Conservation (phyloP, 176 grass and related monocot genomes). For the Dendrocalamus sinicus region DNA sequence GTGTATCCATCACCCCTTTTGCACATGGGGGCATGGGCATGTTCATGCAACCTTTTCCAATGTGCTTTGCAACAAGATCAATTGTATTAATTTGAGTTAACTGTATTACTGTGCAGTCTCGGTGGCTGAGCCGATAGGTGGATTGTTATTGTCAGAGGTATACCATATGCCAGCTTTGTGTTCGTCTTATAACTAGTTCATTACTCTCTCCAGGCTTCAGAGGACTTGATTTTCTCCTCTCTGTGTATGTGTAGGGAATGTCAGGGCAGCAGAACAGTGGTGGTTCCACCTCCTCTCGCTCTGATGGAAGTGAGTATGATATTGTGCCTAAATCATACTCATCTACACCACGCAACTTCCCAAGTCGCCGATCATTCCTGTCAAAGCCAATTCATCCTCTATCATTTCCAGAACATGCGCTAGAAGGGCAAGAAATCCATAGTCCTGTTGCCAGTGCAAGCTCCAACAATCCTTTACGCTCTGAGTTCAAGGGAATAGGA, state of each 20-base stretch:
- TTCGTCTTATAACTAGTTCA: not conserved
- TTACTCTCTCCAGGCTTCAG: conserved; percentile 11
- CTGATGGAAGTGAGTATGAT: conserved; percentile 80
- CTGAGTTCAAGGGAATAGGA: conserved; percentile 39
- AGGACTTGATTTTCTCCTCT: conserved; percentile 34
- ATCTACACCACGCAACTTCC: conserved; percentile 56
- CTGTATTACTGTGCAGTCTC: conserved; percentile 45
- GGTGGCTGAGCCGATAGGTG: conserved; percentile 49
- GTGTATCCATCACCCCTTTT: conserved; percentile 16
- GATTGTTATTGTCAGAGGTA: conserved; percentile 67
- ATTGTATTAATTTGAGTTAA: conserved; percentile 20
- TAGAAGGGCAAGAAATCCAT: conserved; percentile 41
- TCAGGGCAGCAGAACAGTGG: conserved; percentile 58
- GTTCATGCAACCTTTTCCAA: conserved; percentile 11
- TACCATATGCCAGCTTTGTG: conserved; percentile 24
- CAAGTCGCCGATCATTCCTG: conserved; percentile 65
- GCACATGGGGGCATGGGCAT: not conserved
- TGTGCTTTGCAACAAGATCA: conserved; percentile 19
- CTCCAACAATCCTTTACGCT: conserved; percentile 33
- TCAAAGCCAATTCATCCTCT: conserved; percentile 77
- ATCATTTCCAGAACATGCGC: conserved; percentile 58
- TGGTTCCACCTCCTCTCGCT: conserved; percentile 67
- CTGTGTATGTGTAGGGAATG: conserved; percentile 45
- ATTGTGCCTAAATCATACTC: conserved; percentile 55
- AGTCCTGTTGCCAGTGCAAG: conserved; percentile 30